Evolutionary conservation across 371 early-diverging fungal species (phyloP), one percentile per base, ranked within the genome.

Genomic region (Syncephalastrum racemosum): DNA sequence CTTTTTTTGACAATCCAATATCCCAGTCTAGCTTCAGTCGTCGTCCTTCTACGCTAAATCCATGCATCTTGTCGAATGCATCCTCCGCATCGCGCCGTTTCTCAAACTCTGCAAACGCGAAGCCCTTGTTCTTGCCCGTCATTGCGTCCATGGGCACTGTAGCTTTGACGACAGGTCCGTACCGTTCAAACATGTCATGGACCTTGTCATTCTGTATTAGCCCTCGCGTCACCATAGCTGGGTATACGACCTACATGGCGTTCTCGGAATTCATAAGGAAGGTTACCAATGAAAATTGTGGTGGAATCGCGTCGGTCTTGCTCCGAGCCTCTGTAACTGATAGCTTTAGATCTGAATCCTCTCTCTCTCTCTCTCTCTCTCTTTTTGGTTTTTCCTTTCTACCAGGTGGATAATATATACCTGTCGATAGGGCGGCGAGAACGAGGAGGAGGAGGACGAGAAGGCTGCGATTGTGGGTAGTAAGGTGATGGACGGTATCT

Each of bases 11-110:
- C 61, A 80, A 71, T 31, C 90, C 90, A 77, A 88, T 79, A 59
- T 90, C 90, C 91, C 91, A 91, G 63, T 91, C 91, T 57, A 91
- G 64, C 64, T 87, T 88, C 60, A 91, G 61, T 41, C 87, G 76
- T 56, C 91, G 83, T 18, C 89, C 89, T 60, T 88, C 86, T 15
- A 91, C 82, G 42, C 75, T 82, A 54, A 83, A 85, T 50, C 82
- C 84, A 64, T 87, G 81, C 60, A 79, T 87, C 74, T 87, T 87
- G 56, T 83, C 82, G 71, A 81, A 83, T 4, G 89, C 91, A 57
- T 87, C 89, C 64, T 88, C 89, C 13, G 91, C 91, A 62, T 89
- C 86, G 53, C 82, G 78, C 57, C 90, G 82, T 47, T 90, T 86
- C 54, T 88, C 88, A 68, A 81, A 91, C 54, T 87, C 83, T 41